A percentile compares a stretch with the other conserved stretches of the same genome.
Evolutionary conservation across 306 rosid genomes (phyloP).

Genomic region (Fragaria vesca): DNA sequence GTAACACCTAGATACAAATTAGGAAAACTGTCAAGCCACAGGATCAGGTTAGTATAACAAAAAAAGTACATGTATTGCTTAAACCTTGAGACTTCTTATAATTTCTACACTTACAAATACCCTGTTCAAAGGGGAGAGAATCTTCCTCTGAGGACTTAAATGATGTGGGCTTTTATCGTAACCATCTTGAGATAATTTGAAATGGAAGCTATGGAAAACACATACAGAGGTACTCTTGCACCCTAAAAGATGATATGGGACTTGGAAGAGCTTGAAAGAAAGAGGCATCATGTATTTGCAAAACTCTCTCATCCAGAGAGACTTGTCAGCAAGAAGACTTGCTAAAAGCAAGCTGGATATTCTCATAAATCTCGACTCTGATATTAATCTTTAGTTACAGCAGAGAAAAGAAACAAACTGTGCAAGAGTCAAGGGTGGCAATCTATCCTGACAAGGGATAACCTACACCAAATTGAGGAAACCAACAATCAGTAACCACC

Average conservation of each 20-base stretch:
- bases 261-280: conserved; percentile 8
- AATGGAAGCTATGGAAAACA: conserved; percentile 20
- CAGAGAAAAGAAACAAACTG: background rate
- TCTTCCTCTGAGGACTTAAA: conserved; percentile 17
- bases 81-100: conserved; percentile 14
- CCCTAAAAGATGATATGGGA: conserved; percentile 18
- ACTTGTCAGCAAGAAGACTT: conserved; percentile 19
- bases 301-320: conserved; percentile 22
- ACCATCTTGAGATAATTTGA: conserved; percentile 16
- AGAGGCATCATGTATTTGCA: conserved; percentile 21
- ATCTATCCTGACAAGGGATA: conserved; percentile 5
- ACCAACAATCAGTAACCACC: conserved; percentile 12
- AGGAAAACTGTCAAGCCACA: conserved; percentile 21
- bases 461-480: conserved; percentile 19
- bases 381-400: conserved; percentile 20
- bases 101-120: conserved; percentile 15
- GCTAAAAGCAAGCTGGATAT: conserved; percentile 23
- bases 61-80: conserved; percentile 1
- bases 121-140: background rate
- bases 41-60: conserved; percentile 11
- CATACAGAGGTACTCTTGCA: background rate
- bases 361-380: conserved; percentile 12
- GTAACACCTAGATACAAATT: conserved; percentile 12
- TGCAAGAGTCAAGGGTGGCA: conserved; percentile 3
- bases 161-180: conserved; percentile 26